phyloP scores from a whole-genome alignment of 108 stramenopile genomes.

The Nitzschia putrida region DNA sequence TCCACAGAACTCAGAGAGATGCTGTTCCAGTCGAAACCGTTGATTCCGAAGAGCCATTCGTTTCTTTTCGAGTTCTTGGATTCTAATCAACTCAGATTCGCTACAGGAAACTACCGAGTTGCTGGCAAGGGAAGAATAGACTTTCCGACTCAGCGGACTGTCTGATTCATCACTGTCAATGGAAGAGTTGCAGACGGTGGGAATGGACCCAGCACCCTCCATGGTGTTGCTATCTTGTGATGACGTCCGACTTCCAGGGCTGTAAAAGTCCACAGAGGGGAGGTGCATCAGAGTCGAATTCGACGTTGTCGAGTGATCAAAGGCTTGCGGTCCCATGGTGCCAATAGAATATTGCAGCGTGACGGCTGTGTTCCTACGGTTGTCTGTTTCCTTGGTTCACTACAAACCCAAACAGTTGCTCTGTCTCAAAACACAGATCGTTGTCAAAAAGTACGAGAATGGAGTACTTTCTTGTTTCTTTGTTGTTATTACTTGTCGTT shows the following conservation, averaged over 20 bases:
- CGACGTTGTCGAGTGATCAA: not conserved
- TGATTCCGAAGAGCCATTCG: slow-evolving; percentile 31
- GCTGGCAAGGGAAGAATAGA: not conserved
- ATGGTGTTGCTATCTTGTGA: slow-evolving; percentile 14
- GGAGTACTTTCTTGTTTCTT: too few species aligned
- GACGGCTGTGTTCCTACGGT: too few species aligned
- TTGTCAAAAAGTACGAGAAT: too few species aligned
- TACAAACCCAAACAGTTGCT: too few species aligned
- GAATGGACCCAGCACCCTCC: slow-evolving; percentile 10
- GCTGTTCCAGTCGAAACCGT: slow-evolving; percentile 46
- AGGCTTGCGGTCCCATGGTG: not conserved
- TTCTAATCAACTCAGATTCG: not conserved
- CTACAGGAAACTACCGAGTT: not conserved
- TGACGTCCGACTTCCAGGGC: not conserved
- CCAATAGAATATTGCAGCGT: too few species aligned
- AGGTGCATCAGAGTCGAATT: not conserved
- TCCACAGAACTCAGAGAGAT: slow-evolving; percentile 35
- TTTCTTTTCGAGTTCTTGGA: slow-evolving; percentile 40
- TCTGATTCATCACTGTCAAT: not conserved
- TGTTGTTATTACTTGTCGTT: too few species aligned
- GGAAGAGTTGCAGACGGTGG: slow-evolving; percentile 9
- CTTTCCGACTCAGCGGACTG: not conserved
- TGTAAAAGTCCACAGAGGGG: not conserved
- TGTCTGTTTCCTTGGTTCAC: too few species aligned
- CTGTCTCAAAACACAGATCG: too few species aligned